phyloP scores from a whole-genome alignment of 225 moss, liverwort and hornwort genomes.

The Marchantia polymorpha region DNA sequence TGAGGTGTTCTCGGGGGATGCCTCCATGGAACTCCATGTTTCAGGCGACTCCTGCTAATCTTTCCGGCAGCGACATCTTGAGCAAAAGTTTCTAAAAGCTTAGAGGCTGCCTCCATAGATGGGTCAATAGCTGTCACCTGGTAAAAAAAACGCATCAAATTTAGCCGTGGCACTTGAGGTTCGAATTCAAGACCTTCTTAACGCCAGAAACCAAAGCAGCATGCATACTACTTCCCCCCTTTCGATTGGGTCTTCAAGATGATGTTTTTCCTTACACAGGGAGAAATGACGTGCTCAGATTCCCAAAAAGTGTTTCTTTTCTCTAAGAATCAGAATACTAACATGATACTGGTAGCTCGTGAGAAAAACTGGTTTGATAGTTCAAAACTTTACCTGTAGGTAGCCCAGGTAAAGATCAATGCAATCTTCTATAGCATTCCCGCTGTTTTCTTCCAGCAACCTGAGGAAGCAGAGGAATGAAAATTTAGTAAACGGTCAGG shows the following conservation, averaged over 20 bases:
- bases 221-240: neutral
- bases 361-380: neutral
- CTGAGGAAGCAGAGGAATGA: constrained; percentile 26
- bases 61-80: constrained; percentile 52
- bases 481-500: neutral
- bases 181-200: neutral
- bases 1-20: constrained; percentile 46
- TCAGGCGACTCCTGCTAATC: constrained; percentile 51
- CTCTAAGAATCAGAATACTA: neutral
- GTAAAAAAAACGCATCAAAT: neutral
- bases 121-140: constrained; percentile 90
- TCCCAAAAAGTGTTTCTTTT: neutral
- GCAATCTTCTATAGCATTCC: constrained; percentile 77
- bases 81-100: constrained; percentile 64
- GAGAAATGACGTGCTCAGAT: neutral
- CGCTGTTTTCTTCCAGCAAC: constrained; percentile 54
- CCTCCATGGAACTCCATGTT: constrained; percentile 84
- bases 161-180: neutral
- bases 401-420: constrained; percentile 91
- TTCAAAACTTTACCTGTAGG: constrained; percentile 57
- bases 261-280: neutral
- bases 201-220: neutral
- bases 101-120: constrained; percentile 63
- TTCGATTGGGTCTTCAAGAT: neutral
- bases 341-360: neutral